Evolutionary conservation across 441 rosid species (phyloP).

Genomic region (Isatis lusitanica): DNA sequence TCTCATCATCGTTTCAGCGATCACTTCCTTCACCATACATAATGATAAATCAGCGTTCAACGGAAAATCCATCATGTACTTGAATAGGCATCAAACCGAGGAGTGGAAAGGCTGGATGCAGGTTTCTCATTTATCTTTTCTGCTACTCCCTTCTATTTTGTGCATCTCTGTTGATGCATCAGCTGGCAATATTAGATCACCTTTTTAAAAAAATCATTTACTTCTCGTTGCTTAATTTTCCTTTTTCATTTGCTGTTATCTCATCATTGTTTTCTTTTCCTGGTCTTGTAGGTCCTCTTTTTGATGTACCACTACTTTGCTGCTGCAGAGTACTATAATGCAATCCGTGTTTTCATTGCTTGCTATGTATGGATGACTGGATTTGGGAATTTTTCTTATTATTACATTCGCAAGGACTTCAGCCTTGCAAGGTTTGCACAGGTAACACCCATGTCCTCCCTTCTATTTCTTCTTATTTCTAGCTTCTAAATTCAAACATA

Average conservation of each 20-base stretch:
- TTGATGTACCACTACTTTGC: slow-evolving; percentile 89
- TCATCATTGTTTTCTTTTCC: slow-evolving; percentile 16
- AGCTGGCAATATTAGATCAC: background rate
- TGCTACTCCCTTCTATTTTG: slow-evolving; percentile 1
- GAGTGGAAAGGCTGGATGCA: slow-evolving; percentile 97
- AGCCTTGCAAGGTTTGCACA: slow-evolving; percentile 78
- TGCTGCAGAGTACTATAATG: slow-evolving; percentile 73
- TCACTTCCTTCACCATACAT: slow-evolving; percentile 69
- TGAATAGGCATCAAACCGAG: slow-evolving; percentile 85
- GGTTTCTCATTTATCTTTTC: slow-evolving; percentile 48
- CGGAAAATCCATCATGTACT: slow-evolving; percentile 68
- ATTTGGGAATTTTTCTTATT: slow-evolving; percentile 80
- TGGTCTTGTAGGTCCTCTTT: slow-evolving; percentile 64
- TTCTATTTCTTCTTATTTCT: background rate
- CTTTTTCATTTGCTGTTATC: slow-evolving; percentile 5
- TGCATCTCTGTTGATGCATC: slow-evolving; percentile 13
- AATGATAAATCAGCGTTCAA: slow-evolving; percentile 65
- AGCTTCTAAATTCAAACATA: slow-evolving; percentile 23
- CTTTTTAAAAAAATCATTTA: slow-evolving; percentile 12
- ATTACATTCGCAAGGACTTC: slow-evolving; percentile 79
- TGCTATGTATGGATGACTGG: slow-evolving; percentile 92
- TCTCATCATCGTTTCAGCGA: slow-evolving; percentile 75
- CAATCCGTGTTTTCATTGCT: slow-evolving; percentile 77
- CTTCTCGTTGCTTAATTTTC: background rate
- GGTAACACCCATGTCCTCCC: slow-evolving; percentile 41